These are phyloP conservation scores for Psilocybe mexicana DNA, from an alignment of 1,284 basidiomycete species.

Conservation along the genomic window DNA sequence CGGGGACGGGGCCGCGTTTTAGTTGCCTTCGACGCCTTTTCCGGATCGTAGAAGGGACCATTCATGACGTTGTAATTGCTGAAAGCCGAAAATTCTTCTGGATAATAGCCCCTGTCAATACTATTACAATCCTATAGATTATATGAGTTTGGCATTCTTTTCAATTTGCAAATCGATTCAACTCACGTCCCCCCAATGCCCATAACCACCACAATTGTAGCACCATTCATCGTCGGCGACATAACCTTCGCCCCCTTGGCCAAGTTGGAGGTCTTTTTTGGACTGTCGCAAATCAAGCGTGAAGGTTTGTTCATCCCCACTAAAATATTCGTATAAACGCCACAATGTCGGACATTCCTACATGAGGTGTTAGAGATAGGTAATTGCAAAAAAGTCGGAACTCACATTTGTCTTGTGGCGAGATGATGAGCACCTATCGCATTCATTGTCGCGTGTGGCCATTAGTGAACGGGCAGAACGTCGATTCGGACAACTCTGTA, in stretches of 20 bases:
- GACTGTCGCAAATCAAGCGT: constrained; percentile 51
- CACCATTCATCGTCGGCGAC: constrained; percentile 79
- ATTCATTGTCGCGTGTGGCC: constrained; percentile 48
- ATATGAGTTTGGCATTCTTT: not conserved
- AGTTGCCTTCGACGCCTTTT: constrained; percentile 22
- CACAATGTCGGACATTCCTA: constrained; percentile 88
- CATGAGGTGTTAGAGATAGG: not conserved
- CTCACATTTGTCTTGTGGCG: constrained; percentile 71
- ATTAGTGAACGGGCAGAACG: constrained; percentile 32
- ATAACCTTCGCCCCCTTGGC: constrained; percentile 78
- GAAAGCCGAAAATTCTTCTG: constrained; percentile 75
- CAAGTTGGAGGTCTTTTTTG: constrained; percentile 50
- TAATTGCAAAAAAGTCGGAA: constrained; percentile 14
- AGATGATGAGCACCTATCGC: constrained; percentile 74
- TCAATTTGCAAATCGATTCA: not conserved
- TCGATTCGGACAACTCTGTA: constrained; percentile 77
- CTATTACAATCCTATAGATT: constrained; percentile 68
- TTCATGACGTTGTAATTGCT: constrained; percentile 63
- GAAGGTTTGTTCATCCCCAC: constrained; percentile 50
- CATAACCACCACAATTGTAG: constrained; percentile 81
- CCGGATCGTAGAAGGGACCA: constrained; percentile 72
- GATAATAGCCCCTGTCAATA: constrained; percentile 47
- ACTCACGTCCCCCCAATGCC: constrained; percentile 88
- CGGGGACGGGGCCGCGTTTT: constrained; percentile 30
- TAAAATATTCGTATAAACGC: constrained; percentile 83